Evolutionary conservation across 352 stramenopile genomes (phyloP).

Genomic region (Elongisporangium anandrum): DNA sequence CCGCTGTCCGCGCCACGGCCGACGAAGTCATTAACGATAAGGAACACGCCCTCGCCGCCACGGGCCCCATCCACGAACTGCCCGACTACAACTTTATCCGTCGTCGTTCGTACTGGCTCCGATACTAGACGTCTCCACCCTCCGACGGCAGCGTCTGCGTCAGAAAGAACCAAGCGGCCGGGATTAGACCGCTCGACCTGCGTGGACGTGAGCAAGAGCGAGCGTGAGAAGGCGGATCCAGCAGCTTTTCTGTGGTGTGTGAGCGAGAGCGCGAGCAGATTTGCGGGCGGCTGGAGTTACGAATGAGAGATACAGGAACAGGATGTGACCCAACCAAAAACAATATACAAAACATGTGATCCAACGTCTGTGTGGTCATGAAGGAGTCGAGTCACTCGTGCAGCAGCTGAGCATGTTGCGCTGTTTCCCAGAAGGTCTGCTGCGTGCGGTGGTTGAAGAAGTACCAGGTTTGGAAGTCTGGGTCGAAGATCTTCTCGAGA

Average conservation of each 20-base stretch:
- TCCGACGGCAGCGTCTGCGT: neutral
- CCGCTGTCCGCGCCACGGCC: slow-evolving; percentile 88
- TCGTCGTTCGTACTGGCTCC: slow-evolving; percentile 97
- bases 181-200: neutral
- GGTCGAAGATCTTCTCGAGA: slow-evolving; percentile 39
- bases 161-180: neutral
- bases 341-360: slow-evolving; percentile 7
- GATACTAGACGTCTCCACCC: slow-evolving; percentile 57
- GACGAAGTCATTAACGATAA: slow-evolving; percentile 97
- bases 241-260: neutral
- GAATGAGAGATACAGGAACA: slow-evolving; percentile 4
- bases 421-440: slow-evolving; percentile 46
- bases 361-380: neutral
- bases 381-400: too few species aligned
- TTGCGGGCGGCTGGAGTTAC: neutral
- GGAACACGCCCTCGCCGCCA: slow-evolving; percentile 97
- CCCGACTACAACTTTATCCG: slow-evolving; percentile 99
- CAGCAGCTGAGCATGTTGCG: slow-evolving; percentile 23
- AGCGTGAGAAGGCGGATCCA: neutral
- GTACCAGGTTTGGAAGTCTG: slow-evolving; percentile 39
- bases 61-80: slow-evolving; percentile 98
- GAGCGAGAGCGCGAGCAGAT: neutral
- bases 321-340: slow-evolving; percentile 4
- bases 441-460: slow-evolving; percentile 53
- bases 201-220: neutral